Evolutionary conservation across 768 basidiomycete species (phyloP), one percentile per base, ranked within the genome.

Genomic region (Mycena alexandri): DNA sequence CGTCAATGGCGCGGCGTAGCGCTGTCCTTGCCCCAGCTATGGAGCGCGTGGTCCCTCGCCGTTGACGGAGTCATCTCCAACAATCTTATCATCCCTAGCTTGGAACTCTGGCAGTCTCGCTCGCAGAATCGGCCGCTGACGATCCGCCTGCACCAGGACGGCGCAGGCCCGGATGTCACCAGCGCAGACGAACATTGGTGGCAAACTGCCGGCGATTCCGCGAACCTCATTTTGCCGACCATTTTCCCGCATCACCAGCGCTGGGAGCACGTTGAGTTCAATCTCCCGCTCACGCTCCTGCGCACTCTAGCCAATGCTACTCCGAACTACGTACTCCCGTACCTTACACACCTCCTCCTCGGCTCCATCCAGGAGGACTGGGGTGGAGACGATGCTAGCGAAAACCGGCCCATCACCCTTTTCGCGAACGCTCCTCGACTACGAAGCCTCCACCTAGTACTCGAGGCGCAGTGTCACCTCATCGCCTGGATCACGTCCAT

Each of bases 1-100:
- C 59, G 54, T 34, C 60, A 57, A 2, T 67, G 66, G 66, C 46
- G 60, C n/a, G 66, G 46, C 9, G 50, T 67, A 25, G 60, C 58
- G 3, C 29, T 67, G 19, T 36, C 65, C 13, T 34, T 53, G 5
- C 51, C 66, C 34, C 52, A 56, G 22, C 21, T 67, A 17, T 67
- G 66, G 66, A 57, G 36, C 25, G 5, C 53, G 19, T 50, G 41
- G 44, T 50, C 66, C 1, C 24, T 67, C 46, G 54, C 53, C n/a
- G 51, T 62, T 14, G 66, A 67, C 41, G 46, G 59, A 17, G 5
- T 29, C 33, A 21, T 24, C n/a, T 16, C 44, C 2, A 21, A 25
- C 3, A 19, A 22, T 2, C 29, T 34, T 9, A 50, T 55, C 24
- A 1, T n/a, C 16, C 13, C 1, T 1, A 19, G 60, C 36, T 2